phyloP scores from a whole-genome alignment of 164 flowering plant genomes.

The Magnolia sinica region DNA sequence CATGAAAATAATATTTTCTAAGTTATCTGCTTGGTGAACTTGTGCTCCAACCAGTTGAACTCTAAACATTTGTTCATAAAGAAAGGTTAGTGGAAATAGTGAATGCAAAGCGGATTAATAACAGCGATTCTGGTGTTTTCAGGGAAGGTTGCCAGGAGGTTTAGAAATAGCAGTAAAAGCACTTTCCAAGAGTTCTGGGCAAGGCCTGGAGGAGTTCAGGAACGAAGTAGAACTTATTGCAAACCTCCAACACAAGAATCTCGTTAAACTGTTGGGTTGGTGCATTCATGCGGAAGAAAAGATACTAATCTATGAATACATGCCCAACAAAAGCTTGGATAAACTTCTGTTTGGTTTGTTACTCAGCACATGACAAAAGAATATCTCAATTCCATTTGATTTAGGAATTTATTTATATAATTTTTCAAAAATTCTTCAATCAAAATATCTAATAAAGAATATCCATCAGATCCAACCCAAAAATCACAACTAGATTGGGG shows the following conservation, averaged over 20 bases:
- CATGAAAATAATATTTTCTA: no score
- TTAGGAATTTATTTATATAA: not conserved
- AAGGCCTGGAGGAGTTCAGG: constrained; percentile 34
- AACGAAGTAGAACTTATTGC: constrained; percentile 25
- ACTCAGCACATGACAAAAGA: not conserved
- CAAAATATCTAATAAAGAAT: not conserved
- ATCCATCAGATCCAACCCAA: not conserved
- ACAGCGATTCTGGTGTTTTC: not conserved
- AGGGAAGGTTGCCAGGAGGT: constrained; percentile 10
- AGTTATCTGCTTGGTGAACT: no score
- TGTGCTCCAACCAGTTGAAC: no score
- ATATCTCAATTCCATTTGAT: not conserved
- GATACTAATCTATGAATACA: constrained; percentile 16
- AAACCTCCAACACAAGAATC: constrained; percentile 14
- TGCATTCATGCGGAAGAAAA: constrained; percentile 7
- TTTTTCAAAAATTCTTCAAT: no score
- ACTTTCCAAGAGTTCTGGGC: constrained; percentile 10
- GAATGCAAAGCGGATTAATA: no score
- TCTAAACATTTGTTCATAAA: no score
- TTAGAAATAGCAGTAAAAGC: constrained; percentile 13
- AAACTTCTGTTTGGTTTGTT: not conserved
- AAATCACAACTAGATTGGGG: constrained; percentile 18
- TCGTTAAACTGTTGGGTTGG: constrained; percentile 11
- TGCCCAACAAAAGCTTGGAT: constrained; percentile 25
- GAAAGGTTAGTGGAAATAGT: no score